Evolutionary conservation across 2,329 filamentous ascomycete genomes (phyloP).

Genomic region (Microcyclosporella mali): DNA sequence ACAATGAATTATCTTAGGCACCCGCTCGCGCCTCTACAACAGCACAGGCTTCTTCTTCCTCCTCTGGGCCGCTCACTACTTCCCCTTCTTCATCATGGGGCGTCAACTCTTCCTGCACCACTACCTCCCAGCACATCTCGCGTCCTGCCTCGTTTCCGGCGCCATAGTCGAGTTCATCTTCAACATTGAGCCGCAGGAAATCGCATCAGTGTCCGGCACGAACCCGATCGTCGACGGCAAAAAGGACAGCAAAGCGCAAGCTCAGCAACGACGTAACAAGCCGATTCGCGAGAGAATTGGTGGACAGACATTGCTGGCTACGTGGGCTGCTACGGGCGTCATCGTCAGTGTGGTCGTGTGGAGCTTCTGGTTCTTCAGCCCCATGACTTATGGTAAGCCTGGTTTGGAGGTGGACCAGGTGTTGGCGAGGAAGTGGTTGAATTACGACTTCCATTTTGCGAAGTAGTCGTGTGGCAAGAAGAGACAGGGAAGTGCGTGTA

Average conservation of each 20-base stretch:
- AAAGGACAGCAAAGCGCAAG: constrained; percentile 31
- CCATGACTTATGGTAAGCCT: constrained; percentile 90
- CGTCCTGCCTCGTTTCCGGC: constrained; percentile 82
- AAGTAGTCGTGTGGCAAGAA: too few species aligned
- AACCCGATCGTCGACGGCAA: constrained; percentile 34
- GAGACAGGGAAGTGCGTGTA: too few species aligned
- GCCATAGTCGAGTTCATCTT: constrained; percentile 94
- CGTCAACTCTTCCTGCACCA: constrained; percentile 97
- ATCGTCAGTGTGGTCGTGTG: constrained; percentile 64
- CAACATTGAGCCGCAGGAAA: constrained; percentile 68
- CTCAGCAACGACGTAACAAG: constrained; percentile 52
- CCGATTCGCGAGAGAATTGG: constrained; percentile 78
- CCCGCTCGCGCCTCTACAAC: constrained; percentile 92
- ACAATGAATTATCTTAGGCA: constrained; percentile 48
- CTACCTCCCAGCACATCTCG: constrained; percentile 90
- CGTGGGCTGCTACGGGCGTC: constrained; percentile 71
- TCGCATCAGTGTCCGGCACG: constrained; percentile 45
- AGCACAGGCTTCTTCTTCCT: constrained; percentile 99
- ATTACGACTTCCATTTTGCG: constrained; percentile 96
- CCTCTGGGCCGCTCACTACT: constrained; percentile 93
- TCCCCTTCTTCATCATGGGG: constrained; percentile 97
- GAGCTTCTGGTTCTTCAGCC: constrained; percentile 89
- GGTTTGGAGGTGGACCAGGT: constrained; percentile 76
- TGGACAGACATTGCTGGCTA: constrained; percentile 66
- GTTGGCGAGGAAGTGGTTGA: constrained; percentile 83